Evolutionary conservation across 495 filamentous ascomycete species (phyloP).

Genomic region (Staphylotrichum longicolle): DNA sequence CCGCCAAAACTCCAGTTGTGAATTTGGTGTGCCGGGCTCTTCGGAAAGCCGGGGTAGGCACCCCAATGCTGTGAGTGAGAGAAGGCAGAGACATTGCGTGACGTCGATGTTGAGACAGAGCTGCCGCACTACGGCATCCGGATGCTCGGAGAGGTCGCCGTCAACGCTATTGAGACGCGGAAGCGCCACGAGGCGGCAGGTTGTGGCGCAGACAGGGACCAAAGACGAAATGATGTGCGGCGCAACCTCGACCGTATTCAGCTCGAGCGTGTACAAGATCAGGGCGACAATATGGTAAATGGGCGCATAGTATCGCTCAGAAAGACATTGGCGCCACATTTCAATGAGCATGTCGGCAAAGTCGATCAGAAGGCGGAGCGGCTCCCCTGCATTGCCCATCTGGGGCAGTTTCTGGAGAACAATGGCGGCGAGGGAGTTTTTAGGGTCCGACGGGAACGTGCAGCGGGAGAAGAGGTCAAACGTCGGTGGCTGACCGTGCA

Average conservation of each 20-base stretch:
- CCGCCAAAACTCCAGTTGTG: conserved; percentile 42
- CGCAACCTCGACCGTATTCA: conserved; percentile 41
- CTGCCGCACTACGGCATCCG: conserved; percentile 27
- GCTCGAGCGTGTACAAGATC: conserved; percentile 37
- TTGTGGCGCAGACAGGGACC: conserved; percentile 42
- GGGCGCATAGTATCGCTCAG: conserved; percentile 42
- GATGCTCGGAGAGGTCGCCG: conserved; percentile 29
- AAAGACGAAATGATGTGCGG: conserved; percentile 44
- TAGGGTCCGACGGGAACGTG: conserved; percentile 41
- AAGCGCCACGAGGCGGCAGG: conserved; percentile 33
- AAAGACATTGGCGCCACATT: conserved; percentile 45
- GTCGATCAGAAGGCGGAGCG: conserved; percentile 41
- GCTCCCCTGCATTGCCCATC: conserved; percentile 37
- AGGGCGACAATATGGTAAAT: conserved; percentile 45
- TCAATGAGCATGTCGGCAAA: conserved; percentile 46
- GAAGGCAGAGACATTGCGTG: conserved; percentile 38
- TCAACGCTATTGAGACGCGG: conserved; percentile 29
- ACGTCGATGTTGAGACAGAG: conserved; percentile 38
- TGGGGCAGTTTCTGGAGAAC: conserved; percentile 44
- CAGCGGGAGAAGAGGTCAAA: conserved; percentile 46
- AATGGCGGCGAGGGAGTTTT: conserved; percentile 42
- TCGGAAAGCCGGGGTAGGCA: conserved; percentile 29
- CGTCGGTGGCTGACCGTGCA: conserved; percentile 36
- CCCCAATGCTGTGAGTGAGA: conserved; percentile 42
- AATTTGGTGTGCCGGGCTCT: conserved; percentile 8